phyloP scores from a whole-genome alignment of 1,284 basidiomycete genomes.

The Malassezia sp. region DNA sequence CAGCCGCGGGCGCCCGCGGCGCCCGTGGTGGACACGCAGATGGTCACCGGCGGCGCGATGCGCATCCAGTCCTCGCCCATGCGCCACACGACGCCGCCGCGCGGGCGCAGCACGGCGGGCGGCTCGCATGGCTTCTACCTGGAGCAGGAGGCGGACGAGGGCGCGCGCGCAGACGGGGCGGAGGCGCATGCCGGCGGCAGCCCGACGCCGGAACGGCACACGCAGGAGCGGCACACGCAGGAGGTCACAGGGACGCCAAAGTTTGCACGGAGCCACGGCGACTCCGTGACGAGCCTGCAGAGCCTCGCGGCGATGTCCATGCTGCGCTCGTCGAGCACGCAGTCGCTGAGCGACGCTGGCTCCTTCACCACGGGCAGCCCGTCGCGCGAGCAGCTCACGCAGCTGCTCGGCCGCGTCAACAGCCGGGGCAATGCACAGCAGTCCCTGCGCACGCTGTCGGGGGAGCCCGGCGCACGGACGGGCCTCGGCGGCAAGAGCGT shows the following conservation, averaged over 20 bases:
- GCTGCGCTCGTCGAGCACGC: not conserved
- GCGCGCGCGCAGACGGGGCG: not conserved
- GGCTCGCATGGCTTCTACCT: not conserved
- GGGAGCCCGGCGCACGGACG: not conserved
- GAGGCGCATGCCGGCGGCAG: not conserved
- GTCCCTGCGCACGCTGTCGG: not conserved
- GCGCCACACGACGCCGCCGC: not conserved
- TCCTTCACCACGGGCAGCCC: not conserved
- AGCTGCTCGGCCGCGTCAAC: constrained; percentile 1
- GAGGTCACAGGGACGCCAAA: not conserved
- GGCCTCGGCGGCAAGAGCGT: not conserved
- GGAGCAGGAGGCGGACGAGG: not conserved
- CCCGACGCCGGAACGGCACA: not conserved
- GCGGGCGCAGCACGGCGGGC: not conserved
- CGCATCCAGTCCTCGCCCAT: too few species aligned
- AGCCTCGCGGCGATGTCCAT: not conserved
- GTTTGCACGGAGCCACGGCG: not conserved
- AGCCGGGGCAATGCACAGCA: not conserved
- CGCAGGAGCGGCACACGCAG: not conserved
- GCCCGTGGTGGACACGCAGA: constrained; percentile 5
- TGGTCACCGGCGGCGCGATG: not conserved
- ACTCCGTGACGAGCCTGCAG: constrained; percentile 4
- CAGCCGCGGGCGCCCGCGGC: not conserved
- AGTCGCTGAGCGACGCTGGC: not conserved
- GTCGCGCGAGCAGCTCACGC: constrained; percentile 7